Base-by-base conservation (phyloP, 2,329 filamentous ascomycete genomes). In the Dactylellina leptospora region DNA sequence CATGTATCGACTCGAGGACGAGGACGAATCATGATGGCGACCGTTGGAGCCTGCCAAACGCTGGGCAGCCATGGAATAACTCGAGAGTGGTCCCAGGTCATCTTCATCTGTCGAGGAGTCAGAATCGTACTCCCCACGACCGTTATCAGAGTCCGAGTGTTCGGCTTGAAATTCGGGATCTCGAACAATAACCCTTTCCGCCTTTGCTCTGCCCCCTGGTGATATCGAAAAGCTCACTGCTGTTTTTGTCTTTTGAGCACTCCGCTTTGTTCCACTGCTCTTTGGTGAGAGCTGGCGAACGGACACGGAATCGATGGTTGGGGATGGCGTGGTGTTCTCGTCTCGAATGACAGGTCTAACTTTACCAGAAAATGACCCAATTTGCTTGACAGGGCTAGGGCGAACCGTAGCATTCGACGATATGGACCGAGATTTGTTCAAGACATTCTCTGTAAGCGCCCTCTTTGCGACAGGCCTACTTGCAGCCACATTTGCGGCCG, bases 71-170 rank as follows among this genome's bases (percentile, higher is more conserved):
- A 71, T 71, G 13, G 66, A 71, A 44, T 71, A 71, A 11, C 58
- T 71, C 11, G 66, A 63, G 20, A 63, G 53, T 2, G 66, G 66
- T n/a, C 42, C 68, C 11, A 64, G 27, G 28, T 73, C 69, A 53
- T 73, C 69, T 23, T 64, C 69, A 18, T 73, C 69, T n/a, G 69
- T 73, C 10, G 69, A 73, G 30, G 69, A 73, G 36, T 73, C 69
- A 1, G 69, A 66, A 44, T 73, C 69, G 28, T 73, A 73, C 25
- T 73, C 69, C 50, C 51, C 69, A 2, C 47, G 55, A 3, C 42
- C 62, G 25, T 60, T 47, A n/a, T 73, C 69, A 4, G 61, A 60
- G 25, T 60, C 69, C 23, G 54, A 64, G 9, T 36, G 53, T 11
- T 72, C 68, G 13, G 53, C 54, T 36, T 64, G 45, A 10, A 33